Conservation (phyloP, 768 basidiomycete genomes). For the Crassisporium funariophilum region DNA sequence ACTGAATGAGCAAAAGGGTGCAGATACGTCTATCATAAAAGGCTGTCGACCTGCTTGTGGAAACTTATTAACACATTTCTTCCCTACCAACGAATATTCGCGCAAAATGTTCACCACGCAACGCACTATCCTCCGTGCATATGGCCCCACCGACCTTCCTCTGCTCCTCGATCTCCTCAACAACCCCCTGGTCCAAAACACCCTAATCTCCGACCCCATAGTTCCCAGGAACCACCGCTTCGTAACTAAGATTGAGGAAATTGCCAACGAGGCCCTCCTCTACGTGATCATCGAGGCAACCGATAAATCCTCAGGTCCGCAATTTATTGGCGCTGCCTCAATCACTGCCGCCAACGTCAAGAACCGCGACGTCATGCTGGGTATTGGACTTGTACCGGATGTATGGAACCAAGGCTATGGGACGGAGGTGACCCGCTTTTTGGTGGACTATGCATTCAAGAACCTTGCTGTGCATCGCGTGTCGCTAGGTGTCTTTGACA, state of each 20-base stretch:
- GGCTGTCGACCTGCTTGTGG: neutral
- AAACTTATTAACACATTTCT: neutral
- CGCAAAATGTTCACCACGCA: constrained; percentile 24
- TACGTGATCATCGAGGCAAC: constrained; percentile 21
- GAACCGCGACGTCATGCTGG: constrained; percentile 27
- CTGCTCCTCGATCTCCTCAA: constrained; percentile 21
- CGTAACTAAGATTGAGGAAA: constrained; percentile 14
- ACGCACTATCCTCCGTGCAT: constrained; percentile 23
- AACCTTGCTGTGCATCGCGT: constrained; percentile 27
- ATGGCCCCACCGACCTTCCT: constrained; percentile 19
- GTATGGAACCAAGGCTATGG: constrained; percentile 29
- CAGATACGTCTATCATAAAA: neutral
- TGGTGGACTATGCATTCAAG: constrained; percentile 18
- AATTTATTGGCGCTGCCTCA: constrained; percentile 20
- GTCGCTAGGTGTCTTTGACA: constrained; percentile 22
- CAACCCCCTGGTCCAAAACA: constrained; percentile 22
- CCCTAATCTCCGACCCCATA: constrained; percentile 19
- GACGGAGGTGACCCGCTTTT: constrained; percentile 13
- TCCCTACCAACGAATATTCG: too few species aligned
- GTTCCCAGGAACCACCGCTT: constrained; percentile 20
- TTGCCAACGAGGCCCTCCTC: constrained; percentile 18
- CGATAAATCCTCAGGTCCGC: constrained; percentile 18
- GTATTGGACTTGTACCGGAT: constrained; percentile 23
- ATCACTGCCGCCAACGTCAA: constrained; percentile 19
- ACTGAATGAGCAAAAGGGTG: neutral